Evolutionary conservation across 805 yeast genomes (phyloP), one percentile per base, ranked within the genome.

Genomic region (Candida gorgasii): DNA sequence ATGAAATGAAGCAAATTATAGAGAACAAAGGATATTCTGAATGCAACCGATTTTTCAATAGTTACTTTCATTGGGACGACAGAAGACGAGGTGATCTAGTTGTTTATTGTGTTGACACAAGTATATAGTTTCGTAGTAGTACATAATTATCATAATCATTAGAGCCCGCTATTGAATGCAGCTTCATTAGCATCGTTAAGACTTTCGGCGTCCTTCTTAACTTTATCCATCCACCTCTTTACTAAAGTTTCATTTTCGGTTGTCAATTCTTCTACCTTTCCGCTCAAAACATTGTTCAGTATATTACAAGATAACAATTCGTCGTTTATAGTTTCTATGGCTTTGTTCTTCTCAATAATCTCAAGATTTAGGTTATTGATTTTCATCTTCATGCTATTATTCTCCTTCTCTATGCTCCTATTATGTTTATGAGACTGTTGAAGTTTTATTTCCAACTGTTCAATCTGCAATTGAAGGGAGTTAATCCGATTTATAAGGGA

Each of bases 41-140:
- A 45, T 61, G 80, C 26, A 55, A 61, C 3, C 66, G 90, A 26
- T 73, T 86, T 48, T 92, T 88, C 72, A 92, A 92, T 51, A 76
- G 88, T 31, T 75, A 79, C 39, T 78, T 80, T 58, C 97, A 90
- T 61, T 95, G 97, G 86, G 98, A 92, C 57, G 53, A 65, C 34
- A 73, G 97, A 49, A 72, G 97, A 42, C 53, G 59, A 2, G 98
- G 98, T 0, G 92, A 88, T 15, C 11, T 42, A 7, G 13, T 42
- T 6, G 19, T 42, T 13, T 42, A 30, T 17, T 42, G 41, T 20
- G 24, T 13, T 22, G 18, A 8, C 11, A 24, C 9, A n/a, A n/a
- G n/a, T n/a, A n/a, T n/a, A n/a, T n/a, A n/a, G n/a, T n/a, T n/a
- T n/a, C n/a, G n/a, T n/a, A n/a, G n/a, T n/a, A n/a, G n/a, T n/a